Evolutionary conservation across 768 basidiomycete species (phyloP).

Genomic region (Sarcodon aspratus): DNA sequence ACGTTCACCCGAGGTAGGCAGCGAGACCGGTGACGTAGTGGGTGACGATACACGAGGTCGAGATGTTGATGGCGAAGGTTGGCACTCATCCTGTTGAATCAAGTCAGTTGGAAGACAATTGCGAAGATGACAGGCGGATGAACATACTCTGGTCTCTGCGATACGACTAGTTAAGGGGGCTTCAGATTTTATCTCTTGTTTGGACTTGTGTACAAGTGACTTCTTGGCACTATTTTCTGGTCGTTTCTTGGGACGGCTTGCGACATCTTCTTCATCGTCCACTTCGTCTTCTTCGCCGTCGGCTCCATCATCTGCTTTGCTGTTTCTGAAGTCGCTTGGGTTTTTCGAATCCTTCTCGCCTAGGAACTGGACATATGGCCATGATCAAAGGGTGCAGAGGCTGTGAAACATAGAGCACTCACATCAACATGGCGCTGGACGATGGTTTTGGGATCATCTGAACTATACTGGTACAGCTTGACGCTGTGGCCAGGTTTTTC

Average conservation of each 20-base stretch:
- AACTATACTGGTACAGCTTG: constrained; percentile 78
- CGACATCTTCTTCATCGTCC: constrained; percentile 20
- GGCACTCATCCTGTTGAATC: neutral
- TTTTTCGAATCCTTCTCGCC: constrained; percentile 39
- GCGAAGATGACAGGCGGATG: neutral
- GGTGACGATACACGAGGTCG: neutral
- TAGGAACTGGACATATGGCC: constrained; percentile 25
- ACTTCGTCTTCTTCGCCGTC: constrained; percentile 27
- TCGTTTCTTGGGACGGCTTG: neutral
- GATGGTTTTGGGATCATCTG: constrained; percentile 56
- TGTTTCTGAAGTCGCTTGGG: constrained; percentile 36
- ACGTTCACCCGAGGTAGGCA: no score
- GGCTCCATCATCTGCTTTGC: constrained; percentile 17
- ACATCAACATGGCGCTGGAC: constrained; percentile 57
- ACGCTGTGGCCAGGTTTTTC: constrained; percentile 69
- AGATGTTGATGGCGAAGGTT: neutral
- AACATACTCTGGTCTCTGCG: neutral
- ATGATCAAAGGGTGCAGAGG: constrained; percentile 1
- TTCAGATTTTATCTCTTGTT: neutral
- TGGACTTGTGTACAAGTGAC: neutral
- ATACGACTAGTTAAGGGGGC: neutral
- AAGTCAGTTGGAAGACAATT: neutral
- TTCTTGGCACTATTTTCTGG: neutral
- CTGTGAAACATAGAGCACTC: constrained; percentile 5
- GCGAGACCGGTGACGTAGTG: neutral